A percentile compares a stretch with the other conserved stretches of the same genome.
Evolutionary conservation across 345 rosid genomes (phyloP).

Genomic region (Mallotus nudiflorus): DNA sequence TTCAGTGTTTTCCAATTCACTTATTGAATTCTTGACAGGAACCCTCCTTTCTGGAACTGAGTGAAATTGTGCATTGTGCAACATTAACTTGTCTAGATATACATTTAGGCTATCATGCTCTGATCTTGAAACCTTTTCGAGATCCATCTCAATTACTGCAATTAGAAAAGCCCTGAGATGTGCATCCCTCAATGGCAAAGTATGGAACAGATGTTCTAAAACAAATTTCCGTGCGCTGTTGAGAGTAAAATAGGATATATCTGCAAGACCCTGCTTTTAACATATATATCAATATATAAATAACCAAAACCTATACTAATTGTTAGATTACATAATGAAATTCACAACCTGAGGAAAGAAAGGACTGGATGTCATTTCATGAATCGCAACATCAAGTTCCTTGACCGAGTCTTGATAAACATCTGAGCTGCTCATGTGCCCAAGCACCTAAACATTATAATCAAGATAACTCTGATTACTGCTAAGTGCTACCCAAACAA

Average conservation of each 20-base stretch:
- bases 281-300: background rate
- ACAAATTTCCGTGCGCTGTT: slow-evolving; percentile 45
- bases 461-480: background rate
- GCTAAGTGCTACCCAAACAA: background rate
- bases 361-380: slow-evolving; percentile 49
- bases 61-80: slow-evolving; percentile 21
- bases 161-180: slow-evolving; percentile 62
- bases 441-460: slow-evolving; percentile 40
- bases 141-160: slow-evolving; percentile 58
- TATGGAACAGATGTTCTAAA: slow-evolving; percentile 43
- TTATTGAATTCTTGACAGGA: slow-evolving; percentile 14
- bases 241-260: slow-evolving; percentile 57
- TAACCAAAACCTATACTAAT: background rate
- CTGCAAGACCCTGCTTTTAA: slow-evolving; percentile 62
- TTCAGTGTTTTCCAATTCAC: slow-evolving; percentile 12
- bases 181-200: slow-evolving; percentile 59
- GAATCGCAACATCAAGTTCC: slow-evolving; percentile 64
- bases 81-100: slow-evolving; percentile 39
- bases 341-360: slow-evolving; percentile 71
- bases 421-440: slow-evolving; percentile 41
- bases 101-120: slow-evolving; percentile 24
- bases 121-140: slow-evolving; percentile 26
- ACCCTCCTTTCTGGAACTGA: slow-evolving; percentile 12
- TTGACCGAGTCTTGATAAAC: slow-evolving; percentile 45
- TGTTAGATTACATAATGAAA: background rate